Base-by-base conservation (phyloP, 768 basidiomycete species). In the Lentinus tigrinus region DNA sequence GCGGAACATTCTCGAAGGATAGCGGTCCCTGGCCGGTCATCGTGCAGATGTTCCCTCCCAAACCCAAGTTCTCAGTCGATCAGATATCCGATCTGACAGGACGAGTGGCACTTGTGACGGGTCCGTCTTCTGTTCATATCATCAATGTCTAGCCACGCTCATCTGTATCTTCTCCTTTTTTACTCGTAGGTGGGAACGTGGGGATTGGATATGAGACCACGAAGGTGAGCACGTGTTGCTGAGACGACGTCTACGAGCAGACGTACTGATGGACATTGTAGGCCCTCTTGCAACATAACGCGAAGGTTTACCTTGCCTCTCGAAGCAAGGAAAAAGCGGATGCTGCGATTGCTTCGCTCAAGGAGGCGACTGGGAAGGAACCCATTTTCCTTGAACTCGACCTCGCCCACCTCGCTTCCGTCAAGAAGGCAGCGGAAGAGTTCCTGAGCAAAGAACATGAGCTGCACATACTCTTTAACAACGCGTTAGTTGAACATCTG, bases 231-330 rank as follows among this genome's bases (percentile, higher is more conserved):
- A 17, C 14, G 8, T 37, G 7, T 10, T n/a, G 0, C 13, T 13
- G n/a, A 3, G 21, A 36, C 9, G 11, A 10, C 21, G 31, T 1
- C 1, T 21, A 26, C 3, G 13, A 11, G 13, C 39, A 2, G 17
- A 24, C 11, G 40, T 16, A 14, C 4, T 23, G 17, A 8, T 17
- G 19, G 4, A 1, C 3, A 5, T 16, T 9, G 6, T 56, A 85
- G 81, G 78, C 72, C 2, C 77, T 88, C 3, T 72, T 89, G 16
- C 50, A 64, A 17, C 83, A 82, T 62, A 82, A 86, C 64, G 87
- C 87, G 9, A 87, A 80, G 53, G 87, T 90, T 0, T 89, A 91
- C 65, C 54, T 89, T 42, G 84, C 81, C 0, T 71, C 75, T 3
- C 78, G 88, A 13, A 78, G 66, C 56, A 62, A 71, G 53, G 69